Base-by-base conservation (phyloP, 2,329 filamentous ascomycete species). In the Neopestalotiopsis rosae region DNA sequence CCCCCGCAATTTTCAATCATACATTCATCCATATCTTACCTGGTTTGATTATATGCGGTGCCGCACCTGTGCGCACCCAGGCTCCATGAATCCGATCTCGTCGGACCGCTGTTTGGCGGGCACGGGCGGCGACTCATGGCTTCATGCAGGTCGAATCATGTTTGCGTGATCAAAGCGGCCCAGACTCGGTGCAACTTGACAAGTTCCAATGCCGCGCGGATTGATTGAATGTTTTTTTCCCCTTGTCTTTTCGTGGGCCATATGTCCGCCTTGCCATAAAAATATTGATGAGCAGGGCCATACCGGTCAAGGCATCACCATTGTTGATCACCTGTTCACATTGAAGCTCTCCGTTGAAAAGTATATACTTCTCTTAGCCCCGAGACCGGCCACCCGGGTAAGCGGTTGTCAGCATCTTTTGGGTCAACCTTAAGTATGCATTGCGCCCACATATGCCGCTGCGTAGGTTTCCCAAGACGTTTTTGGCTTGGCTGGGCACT, bases 141-240 rank as follows among this genome's bases (percentile, higher is more conserved):
- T 52, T 24, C n/a, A 52, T 52, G 45, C 45, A 52, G 45, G 45
- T 52, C 45, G 45, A 52, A 52, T 52, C 45, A 52, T 52, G 45
- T 24, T 28, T 52, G 17, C 10, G 34, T 52, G 45, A 52, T 52
- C 45, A 52, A 20, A 52, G 45, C 45, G 45, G 45, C 45, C 45
- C 45, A 52, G 45, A 17, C 45, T 52, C 45, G 45, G 45, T 52
- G 45, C 45, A 20, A 52, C 45, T 7, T 52, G 20, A 52, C 45
- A 52, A 52, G 20, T 24, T 28, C 9, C 9, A n/a, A n/a, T 7
- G 2, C 10, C 45, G 17, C 45, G 17, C n/a, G 34, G 34, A 38
- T 10, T 38, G 6, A n/a, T n/a, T 20, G 3, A 9, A n/a, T 52
- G n/a, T 52, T 52, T 52, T 20, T 52, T 24, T 52, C 10, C n/a